Base-by-base conservation (phyloP, 208 protist species). In the Trypanosoma scelopori region DNA sequence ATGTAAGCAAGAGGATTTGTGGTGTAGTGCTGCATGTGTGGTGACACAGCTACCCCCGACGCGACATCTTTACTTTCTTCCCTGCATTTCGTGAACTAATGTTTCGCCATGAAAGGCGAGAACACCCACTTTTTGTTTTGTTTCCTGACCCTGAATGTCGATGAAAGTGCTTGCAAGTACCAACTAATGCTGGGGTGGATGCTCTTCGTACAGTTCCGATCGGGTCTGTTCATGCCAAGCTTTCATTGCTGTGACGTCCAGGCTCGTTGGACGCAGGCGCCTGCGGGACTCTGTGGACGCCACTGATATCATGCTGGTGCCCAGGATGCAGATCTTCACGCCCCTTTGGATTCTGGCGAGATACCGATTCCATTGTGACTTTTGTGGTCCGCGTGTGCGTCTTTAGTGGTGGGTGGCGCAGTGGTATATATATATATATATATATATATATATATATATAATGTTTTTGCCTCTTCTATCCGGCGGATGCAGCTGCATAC, bases 11-110 rank as follows among this genome's bases (percentile, higher is more conserved):
- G 35, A 41, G 47, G 1, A 73, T 73, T 53, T 23, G 46, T 27
- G 49, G 60, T 1, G 48, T 83, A 20, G 83, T 78, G 22, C 61
- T n/a, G n/a, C n/a, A n/a, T n/a, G 30, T 12, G 70, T 74, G 1
- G 76, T 93, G 6, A 93, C 87, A 4, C 57, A 79, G 49, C 69
- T 90, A n/a, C n/a, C n/a, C n/a, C n/a, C n/a, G n/a, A n/a, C n/a
- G n/a, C n/a, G n/a, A n/a, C n/a, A n/a, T n/a, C n/a, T n/a, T n/a
- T n/a, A n/a, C n/a, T n/a, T n/a, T n/a, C n/a, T 90, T 79, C 65
- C 82, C 77, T 22, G 76, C 48, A 5, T 81, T 90, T 37, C 74
- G 75, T 18, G 70, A 80, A 20, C 81, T 89, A 32, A 68, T 82
- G 0, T 91, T 86, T n/a, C n/a, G n/a, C 51, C 46, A 57, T 45